Conservation (phyloP, 2,329 filamentous ascomycete genomes). For the Setomelanomma holmii region DNA sequence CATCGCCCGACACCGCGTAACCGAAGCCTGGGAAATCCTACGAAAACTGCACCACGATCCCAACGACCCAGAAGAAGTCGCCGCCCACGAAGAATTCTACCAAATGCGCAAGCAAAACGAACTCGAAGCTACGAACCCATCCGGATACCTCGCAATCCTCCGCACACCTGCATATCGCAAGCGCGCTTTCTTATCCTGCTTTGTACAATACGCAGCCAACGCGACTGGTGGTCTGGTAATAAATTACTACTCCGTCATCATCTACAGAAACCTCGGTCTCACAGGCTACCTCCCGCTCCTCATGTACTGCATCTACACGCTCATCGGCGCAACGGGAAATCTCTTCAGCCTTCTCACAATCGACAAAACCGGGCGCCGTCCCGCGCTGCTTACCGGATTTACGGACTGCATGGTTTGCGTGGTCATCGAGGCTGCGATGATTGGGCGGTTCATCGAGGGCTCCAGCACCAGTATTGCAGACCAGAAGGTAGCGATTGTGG, state of each 20-base stretch:
- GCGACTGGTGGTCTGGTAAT: conserved; percentile 31
- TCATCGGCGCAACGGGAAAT: conserved; percentile 32
- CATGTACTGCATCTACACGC: conserved; percentile 34
- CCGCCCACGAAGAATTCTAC: conserved; percentile 33
- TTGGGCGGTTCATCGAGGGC: conserved; percentile 25
- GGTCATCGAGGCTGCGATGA: conserved; percentile 32
- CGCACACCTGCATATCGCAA: conserved; percentile 26
- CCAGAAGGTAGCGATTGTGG: conserved; percentile 30
- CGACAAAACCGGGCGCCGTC: conserved; percentile 29
- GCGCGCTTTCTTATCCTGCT: conserved; percentile 28
- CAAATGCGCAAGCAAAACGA: conserved; percentile 34
- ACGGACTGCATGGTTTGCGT: conserved; percentile 25
- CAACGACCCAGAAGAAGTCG: conserved; percentile 23
- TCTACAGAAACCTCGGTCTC: conserved; percentile 31
- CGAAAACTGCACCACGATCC: conserved; percentile 25
- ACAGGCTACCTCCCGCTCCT: conserved; percentile 27
- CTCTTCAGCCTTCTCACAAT: conserved; percentile 29
- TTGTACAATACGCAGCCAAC: conserved; percentile 33
- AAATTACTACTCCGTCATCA: conserved; percentile 35
- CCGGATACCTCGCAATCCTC: conserved; percentile 29
- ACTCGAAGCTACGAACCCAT: conserved; percentile 23
- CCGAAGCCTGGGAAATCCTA: conserved; percentile 52
- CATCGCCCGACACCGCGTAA: conserved; percentile 59
- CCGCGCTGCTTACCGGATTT: conserved; percentile 32
- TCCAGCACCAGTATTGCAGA: conserved; percentile 15